Evolutionary conservation across 176 grass and related monocot species (phyloP).

Genomic region (Oryza nivara): DNA sequence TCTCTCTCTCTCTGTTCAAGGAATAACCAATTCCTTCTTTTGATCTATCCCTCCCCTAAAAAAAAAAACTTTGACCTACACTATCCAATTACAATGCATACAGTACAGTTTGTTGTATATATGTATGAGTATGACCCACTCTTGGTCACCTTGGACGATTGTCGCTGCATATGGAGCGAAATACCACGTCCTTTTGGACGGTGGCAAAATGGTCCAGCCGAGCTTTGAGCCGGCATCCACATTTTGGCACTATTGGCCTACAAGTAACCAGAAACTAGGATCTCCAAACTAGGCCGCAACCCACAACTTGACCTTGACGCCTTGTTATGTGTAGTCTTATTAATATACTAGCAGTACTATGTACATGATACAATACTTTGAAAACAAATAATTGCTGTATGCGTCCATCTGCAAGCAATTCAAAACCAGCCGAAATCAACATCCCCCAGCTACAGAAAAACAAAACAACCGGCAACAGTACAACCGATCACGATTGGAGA

Average conservation of each 20-base stretch:
- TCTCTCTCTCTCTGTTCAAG: too few species aligned
- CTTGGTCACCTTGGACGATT: neutral
- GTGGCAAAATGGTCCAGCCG: neutral
- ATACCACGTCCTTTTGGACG: neutral
- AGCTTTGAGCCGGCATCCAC: neutral
- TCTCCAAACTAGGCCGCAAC: neutral
- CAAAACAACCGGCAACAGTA: neutral
- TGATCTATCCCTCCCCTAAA: neutral
- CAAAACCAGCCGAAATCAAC: neutral
- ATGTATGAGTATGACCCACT: neutral
- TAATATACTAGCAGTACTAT: neutral
- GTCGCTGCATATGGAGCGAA: slow-evolving; percentile 15
- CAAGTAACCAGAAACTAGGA: neutral
- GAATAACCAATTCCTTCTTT: neutral
- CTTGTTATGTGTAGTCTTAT: neutral
- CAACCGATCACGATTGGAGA: neutral
- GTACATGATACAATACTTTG: neutral
- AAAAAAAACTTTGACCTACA: neutral
- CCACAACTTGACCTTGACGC: neutral
- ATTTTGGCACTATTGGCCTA: slow-evolving; percentile 22
- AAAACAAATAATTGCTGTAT: neutral
- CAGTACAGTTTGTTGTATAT: neutral
- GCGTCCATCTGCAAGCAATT: neutral
- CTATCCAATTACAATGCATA: neutral
- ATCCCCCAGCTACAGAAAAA: neutral